Base-by-base conservation (phyloP, 164 flowering plant genomes). In the Stephania japonica region DNA sequence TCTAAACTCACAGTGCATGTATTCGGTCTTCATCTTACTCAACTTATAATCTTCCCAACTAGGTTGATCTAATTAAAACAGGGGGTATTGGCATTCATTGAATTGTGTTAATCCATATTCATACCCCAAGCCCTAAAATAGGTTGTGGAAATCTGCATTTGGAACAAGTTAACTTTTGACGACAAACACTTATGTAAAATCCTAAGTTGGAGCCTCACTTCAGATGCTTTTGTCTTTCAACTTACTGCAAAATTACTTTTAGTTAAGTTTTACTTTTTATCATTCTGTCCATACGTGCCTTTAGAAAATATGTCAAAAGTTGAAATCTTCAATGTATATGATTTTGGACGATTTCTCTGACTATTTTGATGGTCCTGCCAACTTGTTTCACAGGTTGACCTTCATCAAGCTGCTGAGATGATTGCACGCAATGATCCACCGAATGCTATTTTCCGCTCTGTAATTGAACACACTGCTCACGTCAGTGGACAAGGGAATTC, bases 381-480 rank as follows among this genome's bases (percentile, higher is more conserved):
- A 19, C 72, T 24, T 38, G 8, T 69, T 64, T 59, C 26, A 5
- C 80, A 91, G 97, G 68, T 75, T 77, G 80, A 85, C 70, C 82
- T 87, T 21, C 85, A 70, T 67, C 74, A 73, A 43, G 83, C 81
- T 53, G 87, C 82, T 61, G 79, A 79, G 73, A 80, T 79, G 68
- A 85, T 94, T 72, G 87, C 76, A 70, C 73, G 72, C 24, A 77
- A 76, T 24, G 79, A 79, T 79, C 69, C 91, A 47, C 89, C 99
- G 8, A 72, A 7, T 18, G 87, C 83, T 71, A 82, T 91, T 70
- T 89, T 95, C 76, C 86, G 78, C 19, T 77, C 89, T 44, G 62
- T 93, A 53, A 89, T 79, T 53, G 87, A 86, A 69, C 86, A 72
- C 78, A 88, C 89, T 25, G 81, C 73, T 27, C 74, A 56, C 65